Conservation (phyloP, 1,139 yeast species). For the Wickerhamomyces sp. region DNA sequence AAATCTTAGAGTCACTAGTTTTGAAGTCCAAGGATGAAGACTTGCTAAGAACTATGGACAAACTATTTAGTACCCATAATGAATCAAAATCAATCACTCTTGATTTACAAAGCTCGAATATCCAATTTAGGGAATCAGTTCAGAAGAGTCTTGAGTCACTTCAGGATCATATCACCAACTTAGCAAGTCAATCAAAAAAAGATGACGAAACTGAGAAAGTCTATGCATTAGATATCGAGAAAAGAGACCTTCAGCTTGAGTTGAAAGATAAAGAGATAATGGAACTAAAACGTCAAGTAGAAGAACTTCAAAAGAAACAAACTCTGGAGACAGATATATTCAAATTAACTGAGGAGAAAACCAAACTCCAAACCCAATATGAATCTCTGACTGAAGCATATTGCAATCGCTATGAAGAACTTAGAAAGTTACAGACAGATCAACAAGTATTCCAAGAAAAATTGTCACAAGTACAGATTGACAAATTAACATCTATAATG, state of each 20-base stretch:
- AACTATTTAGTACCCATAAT: not conserved
- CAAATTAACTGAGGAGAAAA: constrained; percentile 19
- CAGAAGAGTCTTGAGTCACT: not conserved
- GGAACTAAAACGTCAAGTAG: constrained; percentile 11
- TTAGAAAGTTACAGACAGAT: constrained; percentile 24
- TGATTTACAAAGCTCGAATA: not conserved
- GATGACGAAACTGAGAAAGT: not conserved
- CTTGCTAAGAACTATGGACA: not conserved
- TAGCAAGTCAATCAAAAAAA: constrained; percentile 5
- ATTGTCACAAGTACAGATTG: constrained; percentile 24
- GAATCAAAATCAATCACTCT: not conserved
- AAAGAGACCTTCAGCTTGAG: constrained; percentile 10
- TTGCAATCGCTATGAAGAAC: constrained; percentile 22
- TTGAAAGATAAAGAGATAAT: constrained; percentile 18
- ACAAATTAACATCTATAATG: constrained; percentile 27
- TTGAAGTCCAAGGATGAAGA: not conserved
- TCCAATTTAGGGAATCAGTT: not conserved
- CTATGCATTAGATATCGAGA: constrained; percentile 4
- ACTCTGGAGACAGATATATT: constrained; percentile 14
- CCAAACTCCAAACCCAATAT: constrained; percentile 18
- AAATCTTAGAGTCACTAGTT: not conserved
- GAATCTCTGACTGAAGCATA: constrained; percentile 24
- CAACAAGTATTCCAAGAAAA: constrained; percentile 24
- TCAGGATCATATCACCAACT: not conserved
- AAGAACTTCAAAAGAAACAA: constrained; percentile 11